Evolutionary conservation across 768 basidiomycete genomes (phyloP).

Genomic region (Phylloporus sp.): DNA sequence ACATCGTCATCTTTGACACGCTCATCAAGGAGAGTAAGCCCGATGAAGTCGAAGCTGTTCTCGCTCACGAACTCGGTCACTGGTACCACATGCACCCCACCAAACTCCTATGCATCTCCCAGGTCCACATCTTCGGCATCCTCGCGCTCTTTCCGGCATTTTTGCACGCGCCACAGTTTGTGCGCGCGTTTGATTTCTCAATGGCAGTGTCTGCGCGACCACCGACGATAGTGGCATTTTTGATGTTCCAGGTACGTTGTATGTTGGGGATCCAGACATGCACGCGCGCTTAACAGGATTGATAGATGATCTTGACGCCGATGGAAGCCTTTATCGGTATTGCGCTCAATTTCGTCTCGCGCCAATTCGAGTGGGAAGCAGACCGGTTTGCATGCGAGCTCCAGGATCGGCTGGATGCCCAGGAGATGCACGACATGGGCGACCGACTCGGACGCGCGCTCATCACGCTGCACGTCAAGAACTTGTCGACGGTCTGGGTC

Average conservation of each 20-base stretch:
- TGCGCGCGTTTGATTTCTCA: constrained; percentile 79
- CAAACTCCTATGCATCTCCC: constrained; percentile 81
- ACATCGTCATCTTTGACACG: constrained; percentile 96
- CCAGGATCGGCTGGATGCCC: constrained; percentile 38
- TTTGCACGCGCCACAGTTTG: constrained; percentile 71
- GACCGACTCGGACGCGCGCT: constrained; percentile 79
- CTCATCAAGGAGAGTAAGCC: constrained; percentile 87
- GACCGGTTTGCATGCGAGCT: constrained; percentile 82
- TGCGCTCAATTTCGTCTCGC: constrained; percentile 74
- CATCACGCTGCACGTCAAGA: constrained; percentile 84
- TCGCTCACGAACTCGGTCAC: constrained; percentile 95
- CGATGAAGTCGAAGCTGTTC: constrained; percentile 95
- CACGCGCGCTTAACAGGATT: background rate
- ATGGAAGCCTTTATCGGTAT: constrained; percentile 70
- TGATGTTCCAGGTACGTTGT: constrained; percentile 70
- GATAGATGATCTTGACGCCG: constrained; percentile 74
- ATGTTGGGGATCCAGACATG: too few species aligned
- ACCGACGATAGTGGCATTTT: constrained; percentile 80
- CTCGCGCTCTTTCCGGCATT: constrained; percentile 88
- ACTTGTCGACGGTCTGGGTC: constrained; percentile 89
- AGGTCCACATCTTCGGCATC: constrained; percentile 83
- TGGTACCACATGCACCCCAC: constrained; percentile 92
- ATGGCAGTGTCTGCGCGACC: constrained; percentile 55
- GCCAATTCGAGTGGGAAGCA: constrained; percentile 90
- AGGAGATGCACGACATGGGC: constrained; percentile 79